A percentile compares a stretch with the other conserved stretches of the same genome.
These are phyloP conservation scores for Microsporum ferrugineum DNA, from an alignment of 2,329 filamentous ascomycete genomes.

Conservation along the genomic window DNA sequence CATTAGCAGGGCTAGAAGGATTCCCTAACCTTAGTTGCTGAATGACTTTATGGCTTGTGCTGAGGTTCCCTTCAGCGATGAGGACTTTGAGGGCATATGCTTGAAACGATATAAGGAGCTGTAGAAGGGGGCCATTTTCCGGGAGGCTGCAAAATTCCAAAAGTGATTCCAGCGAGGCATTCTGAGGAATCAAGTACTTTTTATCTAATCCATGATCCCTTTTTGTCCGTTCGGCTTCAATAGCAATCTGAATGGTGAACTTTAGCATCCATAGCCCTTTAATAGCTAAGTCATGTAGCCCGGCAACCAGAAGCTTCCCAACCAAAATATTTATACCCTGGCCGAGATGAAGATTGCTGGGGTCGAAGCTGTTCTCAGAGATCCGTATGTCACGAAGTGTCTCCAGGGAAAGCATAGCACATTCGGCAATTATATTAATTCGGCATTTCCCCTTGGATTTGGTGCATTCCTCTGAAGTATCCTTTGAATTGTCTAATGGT, in stretches of 20 bases:
- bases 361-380: constrained; percentile 17
- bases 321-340: constrained; percentile 34
- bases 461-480: constrained; percentile 5
- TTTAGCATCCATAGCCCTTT: constrained; percentile 32
- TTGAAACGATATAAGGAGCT: constrained; percentile 24
- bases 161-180: constrained; percentile 19
- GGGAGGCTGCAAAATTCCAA: constrained; percentile 4
- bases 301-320: constrained; percentile 32
- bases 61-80: constrained; percentile 23
- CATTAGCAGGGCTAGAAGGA: constrained; percentile 28
- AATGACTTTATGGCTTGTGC: constrained; percentile 24
- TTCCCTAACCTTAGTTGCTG: constrained; percentile 25
- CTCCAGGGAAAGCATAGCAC: constrained; percentile 30
- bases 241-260: constrained; percentile 24
- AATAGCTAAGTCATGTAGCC: constrained; percentile 31
- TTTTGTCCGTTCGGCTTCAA: constrained; percentile 15
- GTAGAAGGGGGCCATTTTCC: constrained; percentile 3
- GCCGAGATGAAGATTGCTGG: constrained; percentile 29
- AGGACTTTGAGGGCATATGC: constrained; percentile 31
- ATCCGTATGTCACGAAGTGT: constrained; percentile 28
- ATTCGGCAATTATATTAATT: constrained; percentile 28
- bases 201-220: not conserved
- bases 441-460: constrained; percentile 16
- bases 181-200: not conserved
- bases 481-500: constrained; percentile 19